Evolutionary conservation across 306 rosid species (phyloP), one percentile per base, ranked within the genome.

Genomic region (Clitoria ternatea): DNA sequence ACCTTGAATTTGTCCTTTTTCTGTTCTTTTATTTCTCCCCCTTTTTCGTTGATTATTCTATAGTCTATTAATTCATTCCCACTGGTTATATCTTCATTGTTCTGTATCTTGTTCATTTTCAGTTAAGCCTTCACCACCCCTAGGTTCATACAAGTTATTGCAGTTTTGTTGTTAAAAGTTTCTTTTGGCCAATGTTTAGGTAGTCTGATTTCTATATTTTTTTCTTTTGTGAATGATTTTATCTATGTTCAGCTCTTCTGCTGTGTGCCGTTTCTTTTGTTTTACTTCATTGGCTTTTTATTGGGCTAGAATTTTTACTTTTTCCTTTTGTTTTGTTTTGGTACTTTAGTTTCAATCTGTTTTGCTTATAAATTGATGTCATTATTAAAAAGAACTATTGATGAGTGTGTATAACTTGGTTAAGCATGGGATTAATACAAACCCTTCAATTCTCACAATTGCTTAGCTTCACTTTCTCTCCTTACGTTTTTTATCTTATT

Each of bases 211-310:
- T 79, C 7, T 66, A 32, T 45, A 30, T 65, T 12, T 59, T 26
- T 27, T 39, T 27, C 39, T 44, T 52, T 55, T 50, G 48, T 13
- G 35, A 55, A 75, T 47, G 63, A 56, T 14, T 61, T 66, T 32
- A 45, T 55, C 69, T 35, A 27, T 14, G 40, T 53, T 73, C 80
- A 80, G 69, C 33, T 29, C 40, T 24, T 36, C 40, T 50, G 59
- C 61, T 32, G 20, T 57, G n/a, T 15, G 14, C 52, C n/a, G 14
- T 61, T 61, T 60, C 70, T 71, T 71, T 47, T 70, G 72, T 76
- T 83, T 78, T 81, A 76, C 61, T 80, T 52, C 12, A 52, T 78
- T 82, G 82, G 76, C 79, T 36, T 85, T 67, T 83, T n/a, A 67
- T 70, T 64, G 13, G 3, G 50, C 47, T 74, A 17, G 66, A 81